These are phyloP conservation scores for Talaromyces amestolkiae DNA, from an alignment of 2,329 filamentous ascomycete species.

Conservation along the genomic window DNA sequence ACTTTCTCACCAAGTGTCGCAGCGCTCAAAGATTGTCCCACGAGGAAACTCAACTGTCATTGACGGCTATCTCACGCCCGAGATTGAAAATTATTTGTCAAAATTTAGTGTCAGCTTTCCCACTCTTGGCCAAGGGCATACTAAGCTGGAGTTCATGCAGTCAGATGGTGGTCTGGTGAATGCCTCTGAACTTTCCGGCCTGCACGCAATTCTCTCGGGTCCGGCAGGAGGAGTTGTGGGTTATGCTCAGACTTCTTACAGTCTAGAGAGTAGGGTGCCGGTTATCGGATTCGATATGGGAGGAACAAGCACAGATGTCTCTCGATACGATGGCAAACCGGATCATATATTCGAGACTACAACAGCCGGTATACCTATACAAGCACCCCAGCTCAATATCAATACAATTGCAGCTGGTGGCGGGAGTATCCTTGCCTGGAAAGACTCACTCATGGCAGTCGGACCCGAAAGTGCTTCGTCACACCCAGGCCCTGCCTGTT, in stretches of 20 bases:
- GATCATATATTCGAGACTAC: slow-evolving; percentile 93
- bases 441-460: slow-evolving; percentile 81
- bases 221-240: slow-evolving; percentile 6
- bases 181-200: slow-evolving; percentile 67
- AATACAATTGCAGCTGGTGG: slow-evolving; percentile 91
- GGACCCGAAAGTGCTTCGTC: slow-evolving; percentile 86
- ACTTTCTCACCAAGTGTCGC: slow-evolving; percentile 71
- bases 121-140: background rate
- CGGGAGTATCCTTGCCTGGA: slow-evolving; percentile 66
- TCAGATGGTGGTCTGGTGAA: slow-evolving; percentile 70
- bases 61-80: slow-evolving; percentile 76
- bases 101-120: slow-evolving; percentile 76
- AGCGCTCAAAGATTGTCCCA: slow-evolving; percentile 80
- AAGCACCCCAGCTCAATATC: slow-evolving; percentile 85
- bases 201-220: slow-evolving; percentile 70
- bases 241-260: slow-evolving; percentile 3
- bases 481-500: slow-evolving; percentile 85
- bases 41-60: slow-evolving; percentile 74
- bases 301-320: slow-evolving; percentile 84
- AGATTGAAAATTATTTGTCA: slow-evolving; percentile 71
- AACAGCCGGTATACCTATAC: slow-evolving; percentile 83
- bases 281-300: slow-evolving; percentile 86
- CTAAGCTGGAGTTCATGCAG: slow-evolving; percentile 82
- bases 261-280: slow-evolving; percentile 51
- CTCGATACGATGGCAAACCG: slow-evolving; percentile 78